Base-by-base conservation (phyloP, 257 asterid genomes). In the Rauvolfia tetraphylla region DNA sequence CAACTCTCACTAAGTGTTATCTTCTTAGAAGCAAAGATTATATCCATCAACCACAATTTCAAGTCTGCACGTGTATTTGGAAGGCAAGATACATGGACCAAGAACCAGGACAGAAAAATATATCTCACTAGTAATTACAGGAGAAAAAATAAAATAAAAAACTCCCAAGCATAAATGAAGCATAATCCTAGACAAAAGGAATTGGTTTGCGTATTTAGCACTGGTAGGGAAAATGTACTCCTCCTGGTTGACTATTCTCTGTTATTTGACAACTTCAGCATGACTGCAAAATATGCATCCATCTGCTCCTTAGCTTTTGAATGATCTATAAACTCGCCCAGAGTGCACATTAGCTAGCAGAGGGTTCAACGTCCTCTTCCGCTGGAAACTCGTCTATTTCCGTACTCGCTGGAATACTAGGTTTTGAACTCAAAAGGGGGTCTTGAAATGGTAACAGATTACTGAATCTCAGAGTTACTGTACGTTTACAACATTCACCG, bases 281-380 rank as follows among this genome's bases (percentile, higher is more conserved):
- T 90, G 71, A 59, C 75, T 13, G 79, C 87, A 66, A 86, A 95
- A 82, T 95, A 95, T 4, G 59, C 78, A 88, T 95, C 99, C 88
- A 93, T 93, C 75, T 82, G 80, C 53, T 68, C 92, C 86, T 90
- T 95, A n/a, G 97, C 97, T 84, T 79, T 90, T 18, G 86, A 86
- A 78, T 90, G 97, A 86, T 95, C 99, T 57, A 95, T 90, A 91
- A 90, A 87, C 81, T 73, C 96, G 17, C 99, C 99, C 18, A 93
- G 93, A 42, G 97, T 95, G 85, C 98, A 91, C 99, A 95, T 93
- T 80, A 95, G 83, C 84, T 90, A n/a, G 51, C 14, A 46, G 46
- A 41, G 46, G 8, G 46, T 8, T 41, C 8, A 4, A 41, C 4
- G 8, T 41, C 6, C 8, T 8, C 8, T 41, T 8, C 8, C 8